Percentiles rank a stretch among this genome's conserved stretches.
Evolutionary conservation across 108 stramenopile genomes (phyloP).

Genomic region (Pseudonitzschia delicatissima): DNA sequence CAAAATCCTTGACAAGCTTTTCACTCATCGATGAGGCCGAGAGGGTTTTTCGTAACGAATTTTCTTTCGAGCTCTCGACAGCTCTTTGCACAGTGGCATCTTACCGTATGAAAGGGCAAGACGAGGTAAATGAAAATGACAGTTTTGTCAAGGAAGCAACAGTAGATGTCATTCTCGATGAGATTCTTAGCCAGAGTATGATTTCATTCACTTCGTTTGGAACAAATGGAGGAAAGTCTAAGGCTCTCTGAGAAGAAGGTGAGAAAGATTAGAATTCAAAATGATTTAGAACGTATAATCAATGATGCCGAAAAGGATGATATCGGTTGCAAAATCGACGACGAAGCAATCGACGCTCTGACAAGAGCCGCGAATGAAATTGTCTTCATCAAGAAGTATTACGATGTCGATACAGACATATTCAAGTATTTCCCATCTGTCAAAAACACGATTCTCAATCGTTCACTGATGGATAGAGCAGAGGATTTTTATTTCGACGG

Average conservation of each 20-base stretch:
- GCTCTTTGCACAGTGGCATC: conserved; percentile 21
- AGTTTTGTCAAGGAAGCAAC: not conserved
- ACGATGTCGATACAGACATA: conserved; percentile 20
- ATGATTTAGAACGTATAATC: not conserved
- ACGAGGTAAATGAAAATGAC: conserved; percentile 7
- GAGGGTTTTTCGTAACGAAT: conserved; percentile 12
- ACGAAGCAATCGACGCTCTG: conserved; percentile 22
- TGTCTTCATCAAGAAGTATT: conserved; percentile 27
- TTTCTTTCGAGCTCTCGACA: conserved; percentile 15
- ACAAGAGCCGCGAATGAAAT: conserved; percentile 19
- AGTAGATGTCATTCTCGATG: not conserved
- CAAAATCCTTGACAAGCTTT: conserved; percentile 3
- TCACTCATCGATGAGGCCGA: conserved; percentile 29
- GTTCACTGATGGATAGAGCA: conserved; percentile 18
- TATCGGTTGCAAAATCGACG: conserved; percentile 9
- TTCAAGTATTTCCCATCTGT: conserved; percentile 29
- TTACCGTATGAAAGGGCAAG: not conserved
- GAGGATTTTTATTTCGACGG: conserved; percentile 7
- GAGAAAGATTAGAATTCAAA: not conserved
- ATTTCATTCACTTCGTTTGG: not conserved
- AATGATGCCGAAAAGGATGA: conserved; percentile 6
- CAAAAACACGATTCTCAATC: conserved; percentile 19
- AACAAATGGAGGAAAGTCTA: too few relatives aligned
- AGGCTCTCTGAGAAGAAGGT: not conserved
- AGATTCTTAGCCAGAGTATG: too few relatives aligned